Percentiles rank a stretch among this genome's conserved stretches.
Conservation (phyloP, 805 yeast species). For the Teunomyces atbi region DNA sequence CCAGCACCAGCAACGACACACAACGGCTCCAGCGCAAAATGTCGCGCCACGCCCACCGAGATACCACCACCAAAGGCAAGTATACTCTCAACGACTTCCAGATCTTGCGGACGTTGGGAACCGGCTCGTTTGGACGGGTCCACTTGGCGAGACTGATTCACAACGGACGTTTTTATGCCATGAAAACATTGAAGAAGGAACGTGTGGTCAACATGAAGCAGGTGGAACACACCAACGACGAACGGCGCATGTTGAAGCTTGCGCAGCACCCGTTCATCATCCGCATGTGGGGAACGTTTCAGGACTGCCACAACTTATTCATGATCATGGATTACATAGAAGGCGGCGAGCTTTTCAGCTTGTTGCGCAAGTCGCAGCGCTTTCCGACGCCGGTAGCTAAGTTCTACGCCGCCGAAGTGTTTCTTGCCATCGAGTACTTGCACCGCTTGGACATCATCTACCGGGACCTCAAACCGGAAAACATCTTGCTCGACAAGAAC, state of each 20-base stretch:
- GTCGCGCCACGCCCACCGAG: conserved; percentile 12
- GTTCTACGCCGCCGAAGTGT: conserved; percentile 62
- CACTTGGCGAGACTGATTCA: conserved; percentile 58
- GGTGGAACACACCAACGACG: conserved; percentile 64
- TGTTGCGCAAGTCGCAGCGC: conserved; percentile 54
- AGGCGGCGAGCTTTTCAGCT: conserved; percentile 59
- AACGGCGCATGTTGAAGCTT: conserved; percentile 54
- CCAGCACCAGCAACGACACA: conserved; percentile 12
- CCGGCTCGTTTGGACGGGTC: conserved; percentile 62
- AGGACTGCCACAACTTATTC: conserved; percentile 53
- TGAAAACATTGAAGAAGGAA: conserved; percentile 56
- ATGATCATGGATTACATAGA: conserved; percentile 68
- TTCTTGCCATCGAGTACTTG: conserved; percentile 55
- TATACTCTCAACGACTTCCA: conserved; percentile 56
- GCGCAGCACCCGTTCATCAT: conserved; percentile 61
- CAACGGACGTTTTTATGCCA: conserved; percentile 59
- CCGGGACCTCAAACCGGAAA: conserved; percentile 62
- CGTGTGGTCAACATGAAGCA: conserved; percentile 61
- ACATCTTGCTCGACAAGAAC: conserved; percentile 54
- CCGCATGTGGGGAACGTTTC: conserved; percentile 68
- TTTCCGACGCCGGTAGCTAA: conserved; percentile 65
- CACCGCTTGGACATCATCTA: conserved; percentile 60
- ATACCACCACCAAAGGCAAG: conserved; percentile 53
- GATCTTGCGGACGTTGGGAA: conserved; percentile 56
- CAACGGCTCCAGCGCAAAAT: conserved; percentile 8